These are phyloP conservation scores for Tagetes patula DNA, from an alignment of 129 eudicot species.

Conservation along the genomic window DNA sequence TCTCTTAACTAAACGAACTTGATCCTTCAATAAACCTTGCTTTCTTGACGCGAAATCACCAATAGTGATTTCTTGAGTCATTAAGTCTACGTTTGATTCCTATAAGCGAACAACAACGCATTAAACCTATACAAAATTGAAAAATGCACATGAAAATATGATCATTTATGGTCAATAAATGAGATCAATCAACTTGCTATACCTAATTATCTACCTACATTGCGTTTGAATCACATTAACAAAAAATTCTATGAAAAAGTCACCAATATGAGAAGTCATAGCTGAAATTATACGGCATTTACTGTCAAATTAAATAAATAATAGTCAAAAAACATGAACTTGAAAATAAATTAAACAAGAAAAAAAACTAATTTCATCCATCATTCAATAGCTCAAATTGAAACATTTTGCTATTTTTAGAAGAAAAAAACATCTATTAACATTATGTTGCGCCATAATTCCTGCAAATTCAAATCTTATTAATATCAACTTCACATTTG, in stretches of 20 bases:
- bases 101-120: neutral
- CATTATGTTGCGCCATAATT: neutral
- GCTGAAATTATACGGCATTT: slow-evolving; percentile 5
- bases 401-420: slow-evolving; percentile 1
- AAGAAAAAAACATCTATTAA: neutral
- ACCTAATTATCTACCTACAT: slow-evolving; percentile 19
- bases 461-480: slow-evolving; percentile 4
- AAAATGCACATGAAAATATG: neutral
- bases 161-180: neutral
- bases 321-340: slow-evolving; percentile 9
- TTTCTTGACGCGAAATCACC: slow-evolving; percentile 42
- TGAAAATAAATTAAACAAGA: neutral
- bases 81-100: slow-evolving; percentile 29
- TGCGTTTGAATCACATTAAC: slow-evolving; percentile 3
- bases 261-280: slow-evolving; percentile 9
- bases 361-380: slow-evolving; percentile 17
- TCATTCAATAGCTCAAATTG: slow-evolving; percentile 21
- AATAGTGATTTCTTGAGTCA: slow-evolving; percentile 49
- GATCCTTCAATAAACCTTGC: slow-evolving; percentile 78
- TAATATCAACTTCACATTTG: neutral
- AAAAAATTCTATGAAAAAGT: neutral
- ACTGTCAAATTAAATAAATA: slow-evolving; percentile 8
- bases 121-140: neutral
- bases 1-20: slow-evolving; percentile 69
- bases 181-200: neutral